Conservation (phyloP, 1,284 basidiomycete species). For the Leccinum huronense region DNA sequence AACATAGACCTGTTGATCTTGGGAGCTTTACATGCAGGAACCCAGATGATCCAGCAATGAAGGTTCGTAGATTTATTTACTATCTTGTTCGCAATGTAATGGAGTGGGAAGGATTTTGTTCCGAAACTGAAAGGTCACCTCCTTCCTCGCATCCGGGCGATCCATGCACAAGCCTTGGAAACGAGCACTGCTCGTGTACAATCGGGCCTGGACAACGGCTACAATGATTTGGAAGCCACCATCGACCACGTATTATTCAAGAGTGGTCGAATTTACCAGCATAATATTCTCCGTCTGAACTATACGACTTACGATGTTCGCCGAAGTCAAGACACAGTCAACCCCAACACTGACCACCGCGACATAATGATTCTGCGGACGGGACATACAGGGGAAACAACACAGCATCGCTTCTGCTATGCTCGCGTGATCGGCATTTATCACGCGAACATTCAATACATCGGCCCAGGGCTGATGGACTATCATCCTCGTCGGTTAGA, state of each 20-base stretch:
- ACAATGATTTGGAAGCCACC: not conserved
- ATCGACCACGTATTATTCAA: not conserved
- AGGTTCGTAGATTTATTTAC: too few species aligned
- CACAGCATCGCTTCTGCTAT: slow-evolving; percentile 1
- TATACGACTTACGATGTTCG: slow-evolving; percentile 11
- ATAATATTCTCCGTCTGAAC: slow-evolving; percentile 3
- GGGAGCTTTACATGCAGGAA: too few species aligned
- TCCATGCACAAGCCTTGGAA: too few species aligned
- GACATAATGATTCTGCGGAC: slow-evolving; percentile 15
- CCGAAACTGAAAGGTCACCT: too few species aligned
- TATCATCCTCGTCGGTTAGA: slow-evolving; percentile 3
- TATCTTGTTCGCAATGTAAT: too few species aligned
- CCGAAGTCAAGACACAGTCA: slow-evolving; percentile 18
- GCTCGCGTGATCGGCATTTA: slow-evolving; percentile 12
- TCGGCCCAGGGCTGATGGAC: slow-evolving; percentile 5
- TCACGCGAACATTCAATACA: slow-evolving; percentile 10
- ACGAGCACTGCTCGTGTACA: too few species aligned
- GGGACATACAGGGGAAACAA: not conserved
- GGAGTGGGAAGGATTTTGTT: too few species aligned
- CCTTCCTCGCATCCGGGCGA: too few species aligned
- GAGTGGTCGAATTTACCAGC: slow-evolving; percentile 8
- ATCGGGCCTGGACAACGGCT: not conserved
- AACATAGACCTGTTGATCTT: too few species aligned
- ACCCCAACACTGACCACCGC: slow-evolving; percentile 8
- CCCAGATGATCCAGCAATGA: too few species aligned